Evolutionary conservation across 192 early-diverging fungal species (phyloP).

Genomic region (Phlyctochytrium bullatum): DNA sequence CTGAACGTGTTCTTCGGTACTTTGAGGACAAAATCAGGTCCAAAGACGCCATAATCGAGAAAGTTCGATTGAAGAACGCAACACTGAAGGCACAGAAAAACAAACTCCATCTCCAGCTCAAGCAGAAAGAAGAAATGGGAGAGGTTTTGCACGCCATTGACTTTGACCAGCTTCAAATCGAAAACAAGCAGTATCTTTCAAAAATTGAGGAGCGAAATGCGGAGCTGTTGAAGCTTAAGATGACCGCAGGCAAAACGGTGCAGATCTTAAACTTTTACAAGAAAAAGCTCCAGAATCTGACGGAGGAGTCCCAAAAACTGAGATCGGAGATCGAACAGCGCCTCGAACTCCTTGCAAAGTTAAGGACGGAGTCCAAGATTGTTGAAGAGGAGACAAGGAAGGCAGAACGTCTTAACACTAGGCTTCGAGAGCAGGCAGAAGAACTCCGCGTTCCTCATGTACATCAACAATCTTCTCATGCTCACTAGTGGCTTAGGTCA

Average conservation of each 20-base stretch:
- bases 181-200: slow-evolving; percentile 62
- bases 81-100: slow-evolving; percentile 62
- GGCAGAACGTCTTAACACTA: slow-evolving; percentile 32
- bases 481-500: slow-evolving; percentile 28
- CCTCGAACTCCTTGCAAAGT: slow-evolving; percentile 45
- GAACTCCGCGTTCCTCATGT: slow-evolving; percentile 55
- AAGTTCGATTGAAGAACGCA: slow-evolving; percentile 57
- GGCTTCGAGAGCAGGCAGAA: slow-evolving; percentile 41
- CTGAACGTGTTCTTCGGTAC: slow-evolving; percentile 53
- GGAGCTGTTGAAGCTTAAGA: slow-evolving; percentile 62
- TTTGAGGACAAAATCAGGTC: slow-evolving; percentile 59
- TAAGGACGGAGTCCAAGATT: slow-evolving; percentile 37
- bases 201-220: slow-evolving; percentile 64
- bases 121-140: slow-evolving; percentile 69
- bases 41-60: slow-evolving; percentile 62
- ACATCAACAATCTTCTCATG: neutral
- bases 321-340: slow-evolving; percentile 44
- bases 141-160: slow-evolving; percentile 66
- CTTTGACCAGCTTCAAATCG: slow-evolving; percentile 66
- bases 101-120: slow-evolving; percentile 61
- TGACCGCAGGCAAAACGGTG: slow-evolving; percentile 60
- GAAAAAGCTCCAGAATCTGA: slow-evolving; percentile 49
- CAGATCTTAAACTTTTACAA: slow-evolving; percentile 62
- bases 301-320: slow-evolving; percentile 41
- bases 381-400: slow-evolving; percentile 43